phyloP scores from a whole-genome alignment of 805 yeast genomes.

The Sporopachydermia quercuum region DNA sequence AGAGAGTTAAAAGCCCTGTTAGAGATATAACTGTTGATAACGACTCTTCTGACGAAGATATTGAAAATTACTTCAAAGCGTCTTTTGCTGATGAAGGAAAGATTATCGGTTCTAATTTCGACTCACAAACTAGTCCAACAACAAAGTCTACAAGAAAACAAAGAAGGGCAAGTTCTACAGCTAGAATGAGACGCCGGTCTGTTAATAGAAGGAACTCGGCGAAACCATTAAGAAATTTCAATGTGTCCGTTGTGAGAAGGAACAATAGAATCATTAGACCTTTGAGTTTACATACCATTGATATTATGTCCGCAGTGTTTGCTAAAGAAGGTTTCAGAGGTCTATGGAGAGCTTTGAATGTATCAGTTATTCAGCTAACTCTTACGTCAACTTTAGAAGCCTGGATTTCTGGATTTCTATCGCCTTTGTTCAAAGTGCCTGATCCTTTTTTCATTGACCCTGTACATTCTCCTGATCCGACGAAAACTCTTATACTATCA shows the following conservation, averaged over 20 bases:
- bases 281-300: slow-evolving; percentile 43
- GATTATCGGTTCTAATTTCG: neutral
- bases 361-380: slow-evolving; percentile 67
- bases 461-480: slow-evolving; percentile 65
- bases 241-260: slow-evolving; percentile 2
- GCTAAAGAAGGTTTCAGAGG: slow-evolving; percentile 63
- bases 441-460: slow-evolving; percentile 81
- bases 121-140: neutral
- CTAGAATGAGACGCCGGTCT: neutral
- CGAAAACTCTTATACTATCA: slow-evolving; percentile 49
- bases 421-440: slow-evolving; percentile 70
- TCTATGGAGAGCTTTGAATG: slow-evolving; percentile 58
- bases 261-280: slow-evolving; percentile 32
- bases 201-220: neutral
- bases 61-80: slow-evolving; percentile 7
- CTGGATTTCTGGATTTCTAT: slow-evolving; percentile 80
- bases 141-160: neutral
- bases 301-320: slow-evolving; percentile 45
- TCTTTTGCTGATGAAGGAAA: too few relatives aligned
- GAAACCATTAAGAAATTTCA: neutral
- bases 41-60: slow-evolving; percentile 11
- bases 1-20: slow-evolving; percentile 7
- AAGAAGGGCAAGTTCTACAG: neutral
- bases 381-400: slow-evolving; percentile 68
- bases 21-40: slow-evolving; percentile 8